Conservation (phyloP, 2,329 filamentous ascomycete genomes). For the Fusarium duplospermum region DNA sequence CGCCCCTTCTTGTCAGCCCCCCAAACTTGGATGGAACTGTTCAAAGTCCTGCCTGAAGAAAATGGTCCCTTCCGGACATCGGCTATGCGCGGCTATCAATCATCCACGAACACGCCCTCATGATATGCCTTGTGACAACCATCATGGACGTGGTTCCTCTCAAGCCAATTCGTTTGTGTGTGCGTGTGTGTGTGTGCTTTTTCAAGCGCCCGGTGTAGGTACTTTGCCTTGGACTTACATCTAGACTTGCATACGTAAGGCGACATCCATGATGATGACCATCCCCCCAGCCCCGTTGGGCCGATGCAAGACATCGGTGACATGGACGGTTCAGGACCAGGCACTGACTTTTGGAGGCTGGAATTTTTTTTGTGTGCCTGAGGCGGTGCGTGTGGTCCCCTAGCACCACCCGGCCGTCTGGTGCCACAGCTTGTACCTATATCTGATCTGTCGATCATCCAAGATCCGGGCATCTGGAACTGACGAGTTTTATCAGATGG, state of each 20-base stretch:
- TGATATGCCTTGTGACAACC: constrained; percentile 1
- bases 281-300: constrained; percentile 15
- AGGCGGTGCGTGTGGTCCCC: neutral
- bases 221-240: neutral
- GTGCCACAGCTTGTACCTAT: neutral
- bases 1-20: neutral
- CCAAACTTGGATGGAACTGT: neutral
- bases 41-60: neutral
- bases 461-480: neutral
- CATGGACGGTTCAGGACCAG: constrained; percentile 1
- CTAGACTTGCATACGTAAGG: neutral
- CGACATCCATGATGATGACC: neutral
- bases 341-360: neutral
- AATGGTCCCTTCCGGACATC: constrained; percentile 18
- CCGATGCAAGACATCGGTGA: constrained; percentile 33
- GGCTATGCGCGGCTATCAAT: constrained; percentile 33
- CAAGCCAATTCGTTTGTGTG: neutral
- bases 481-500: neutral
- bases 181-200: neutral
- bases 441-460: constrained; percentile 8
- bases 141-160: neutral
- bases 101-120: neutral
- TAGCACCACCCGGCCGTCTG: constrained; percentile 5
- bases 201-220: neutral
- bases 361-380: neutral